Percentiles rank a stretch among this genome's conserved stretches.
phyloP scores from a whole-genome alignment of 176 grass and related monocot species.

The Raddia distichophylla region DNA sequence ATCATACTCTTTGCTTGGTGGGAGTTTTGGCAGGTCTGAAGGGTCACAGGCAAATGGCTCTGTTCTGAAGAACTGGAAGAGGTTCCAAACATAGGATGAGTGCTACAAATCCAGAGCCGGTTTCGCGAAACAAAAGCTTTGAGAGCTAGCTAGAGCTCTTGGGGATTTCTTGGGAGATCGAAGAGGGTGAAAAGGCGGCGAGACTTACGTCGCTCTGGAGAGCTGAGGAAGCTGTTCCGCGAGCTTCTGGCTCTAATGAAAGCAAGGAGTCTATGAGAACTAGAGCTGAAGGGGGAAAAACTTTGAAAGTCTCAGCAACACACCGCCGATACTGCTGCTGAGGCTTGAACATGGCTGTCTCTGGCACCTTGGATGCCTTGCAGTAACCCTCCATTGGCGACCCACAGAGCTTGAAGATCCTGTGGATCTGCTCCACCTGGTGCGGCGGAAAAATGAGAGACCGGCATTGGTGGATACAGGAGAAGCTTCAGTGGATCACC shows the following conservation, averaged over 20 bases:
- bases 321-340: constrained; percentile 70
- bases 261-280: constrained; percentile 72
- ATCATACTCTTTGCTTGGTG: constrained; percentile 97
- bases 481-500: constrained; percentile 38
- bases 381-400: constrained; percentile 77
- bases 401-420: constrained; percentile 94
- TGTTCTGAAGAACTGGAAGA: constrained; percentile 76
- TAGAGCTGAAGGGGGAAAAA: constrained; percentile 69
- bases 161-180: background rate
- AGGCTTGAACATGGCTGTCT: constrained; percentile 83
- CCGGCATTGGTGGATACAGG: background rate
- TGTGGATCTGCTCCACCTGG: constrained; percentile 98
- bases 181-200: background rate
- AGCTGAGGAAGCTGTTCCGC: constrained; percentile 78
- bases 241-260: constrained; percentile 75
- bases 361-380: constrained; percentile 75
- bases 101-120: constrained; percentile 20
- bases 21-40: constrained; percentile 75
- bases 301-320: constrained; percentile 81
- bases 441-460: constrained; percentile 30
- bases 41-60: constrained; percentile 70
- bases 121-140: background rate
- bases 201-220: constrained; percentile 77
- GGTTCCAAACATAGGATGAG: constrained; percentile 24
- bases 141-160: too few relatives aligned